Evolutionary conservation across 768 basidiomycete species (phyloP), one percentile per base, ranked within the genome.

Genomic region (Suillus discolor): DNA sequence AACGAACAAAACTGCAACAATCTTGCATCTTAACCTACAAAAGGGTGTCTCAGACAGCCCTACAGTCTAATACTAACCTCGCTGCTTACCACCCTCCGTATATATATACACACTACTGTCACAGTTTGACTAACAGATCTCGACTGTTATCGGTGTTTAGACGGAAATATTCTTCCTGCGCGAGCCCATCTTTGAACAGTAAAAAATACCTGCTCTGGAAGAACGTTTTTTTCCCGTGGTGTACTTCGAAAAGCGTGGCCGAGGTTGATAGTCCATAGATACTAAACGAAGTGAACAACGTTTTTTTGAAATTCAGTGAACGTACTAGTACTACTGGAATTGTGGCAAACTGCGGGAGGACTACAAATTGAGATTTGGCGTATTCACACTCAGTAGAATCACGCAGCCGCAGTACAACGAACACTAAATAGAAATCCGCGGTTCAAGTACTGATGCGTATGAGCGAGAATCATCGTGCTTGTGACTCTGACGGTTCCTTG

Each of bases 401-500:
- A 47, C 61, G 62, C 53, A 62, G 65, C 55, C 66, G 55, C 71
- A 68, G 66, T 39, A 39, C 31, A 47, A 55, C 31, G 20, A 55
- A 55, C 53, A 34, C 54, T 55, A 20, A 34, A 55, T 54, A 57
- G 61, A 68, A 45, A 31, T 38, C 45, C 47, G 18, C 41, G n/a
- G 45, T 47, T 34, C 25, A 51, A 31, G 51, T 51, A 31, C 53
- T 54, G 28, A 75, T 76, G 74, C 65, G 53, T 62, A 61, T 63
- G 60, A 64, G 64, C 59, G 61, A 71, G 28, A 67, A 65, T 67
- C 66, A 78, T 39, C 62, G 51, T 16, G 64, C 71, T 60, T 81
- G 81, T 64, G 78, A 81, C 63, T 79, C 80, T 65, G 83, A 84
- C 71, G 78, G 81, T 62, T 72, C 78, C 38, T 74, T 87, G 15